phyloP scores from a whole-genome alignment of 805 yeast genomes.

The Hanseniaspora valbyensis region DNA sequence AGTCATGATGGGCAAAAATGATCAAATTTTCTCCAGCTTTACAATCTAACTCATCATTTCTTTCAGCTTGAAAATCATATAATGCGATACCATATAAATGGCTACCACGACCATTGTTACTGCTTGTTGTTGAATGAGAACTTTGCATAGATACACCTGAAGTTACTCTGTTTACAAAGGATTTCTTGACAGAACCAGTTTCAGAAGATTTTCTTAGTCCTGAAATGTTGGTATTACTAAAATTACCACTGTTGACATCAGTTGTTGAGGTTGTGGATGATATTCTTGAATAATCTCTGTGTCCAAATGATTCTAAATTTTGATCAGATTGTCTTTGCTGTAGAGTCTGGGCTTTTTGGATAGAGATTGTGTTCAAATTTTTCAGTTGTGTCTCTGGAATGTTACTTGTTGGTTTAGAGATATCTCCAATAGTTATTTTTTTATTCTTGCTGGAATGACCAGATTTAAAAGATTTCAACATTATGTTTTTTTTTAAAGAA shows the following conservation, averaged over 20 bases:
- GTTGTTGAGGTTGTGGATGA: constrained; percentile 18
- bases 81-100: constrained; percentile 68
- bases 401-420: constrained; percentile 28
- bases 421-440: constrained; percentile 29
- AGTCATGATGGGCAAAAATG: constrained; percentile 90
- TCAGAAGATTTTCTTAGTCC: not conserved
- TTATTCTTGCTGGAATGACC: constrained; percentile 24
- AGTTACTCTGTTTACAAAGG: constrained; percentile 17
- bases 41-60: constrained; percentile 74
- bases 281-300: constrained; percentile 21
- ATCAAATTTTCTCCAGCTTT: constrained; percentile 78
- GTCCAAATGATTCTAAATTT: constrained; percentile 15
- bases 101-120: constrained; percentile 16
- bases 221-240: not conserved
- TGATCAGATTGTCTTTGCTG: constrained; percentile 10
- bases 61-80: constrained; percentile 71
- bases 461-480: constrained; percentile 27
- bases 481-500: constrained; percentile 4
- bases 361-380: constrained; percentile 24
- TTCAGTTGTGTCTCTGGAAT: constrained; percentile 20
- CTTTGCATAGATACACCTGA: constrained; percentile 20
- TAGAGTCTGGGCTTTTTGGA: constrained; percentile 17
- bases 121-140: not conserved
- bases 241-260: constrained; percentile 1
- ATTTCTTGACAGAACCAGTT: constrained; percentile 4